Evolutionary conservation across 805 yeast species (phyloP).

Genomic region (Monosporozyma solicola): DNA sequence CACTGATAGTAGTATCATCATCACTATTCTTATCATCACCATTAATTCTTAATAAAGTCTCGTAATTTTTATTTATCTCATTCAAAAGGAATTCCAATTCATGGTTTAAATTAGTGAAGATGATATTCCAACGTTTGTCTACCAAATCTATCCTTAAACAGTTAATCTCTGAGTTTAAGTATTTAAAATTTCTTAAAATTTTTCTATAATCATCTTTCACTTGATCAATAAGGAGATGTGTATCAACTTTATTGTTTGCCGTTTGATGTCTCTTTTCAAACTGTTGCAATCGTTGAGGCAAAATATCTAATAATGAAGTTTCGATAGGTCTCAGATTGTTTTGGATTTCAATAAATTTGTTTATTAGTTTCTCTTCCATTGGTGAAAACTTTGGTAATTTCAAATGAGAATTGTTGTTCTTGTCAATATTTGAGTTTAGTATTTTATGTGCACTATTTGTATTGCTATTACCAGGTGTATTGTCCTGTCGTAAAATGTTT

Average conservation of each 20-base stretch:
- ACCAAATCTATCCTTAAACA: constrained; percentile 39
- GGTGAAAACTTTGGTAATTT: constrained; percentile 34
- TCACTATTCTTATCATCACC: not conserved
- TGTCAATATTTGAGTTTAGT: not conserved
- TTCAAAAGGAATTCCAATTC: constrained; percentile 30
- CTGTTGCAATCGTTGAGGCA: constrained; percentile 42
- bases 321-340: constrained; percentile 41
- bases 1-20: not conserved
- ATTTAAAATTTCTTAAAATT: constrained; percentile 34
- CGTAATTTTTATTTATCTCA: constrained; percentile 13
- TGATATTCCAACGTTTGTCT: constrained; percentile 47
- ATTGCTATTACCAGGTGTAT: constrained; percentile 5
- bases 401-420: constrained; percentile 6
- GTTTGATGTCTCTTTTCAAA: constrained; percentile 29
- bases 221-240: constrained; percentile 24
- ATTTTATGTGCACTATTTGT: not conserved
- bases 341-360: constrained; percentile 35
- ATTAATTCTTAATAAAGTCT: constrained; percentile 3
- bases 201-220: constrained; percentile 32
- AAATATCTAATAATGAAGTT: constrained; percentile 41
- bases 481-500: constrained; percentile 20
- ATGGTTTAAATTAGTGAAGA: constrained; percentile 40
- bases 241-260: constrained; percentile 10
- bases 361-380: constrained; percentile 34
- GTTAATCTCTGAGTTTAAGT: constrained; percentile 34